Base-by-base conservation (phyloP, 78 protist genomes). In the Dictyostelium brefeldianum region DNA sequence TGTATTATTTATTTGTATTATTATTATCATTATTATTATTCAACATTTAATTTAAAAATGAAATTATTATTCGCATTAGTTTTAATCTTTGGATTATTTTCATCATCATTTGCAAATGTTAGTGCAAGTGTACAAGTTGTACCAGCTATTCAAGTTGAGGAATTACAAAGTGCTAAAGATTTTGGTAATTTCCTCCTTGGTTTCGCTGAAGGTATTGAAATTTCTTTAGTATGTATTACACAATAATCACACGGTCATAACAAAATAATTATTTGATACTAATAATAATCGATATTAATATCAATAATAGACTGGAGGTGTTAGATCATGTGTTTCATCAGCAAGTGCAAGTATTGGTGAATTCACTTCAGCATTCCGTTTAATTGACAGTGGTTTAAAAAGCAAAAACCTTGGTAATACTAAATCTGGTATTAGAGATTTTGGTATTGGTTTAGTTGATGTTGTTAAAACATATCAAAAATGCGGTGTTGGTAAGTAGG, bases 121-220 rank as follows among this genome's bases (percentile, higher is more conserved):
- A 12, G 3, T 31, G 48, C 27, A 31, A 10, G 31, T 14, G 17
- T 27, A 15, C 47, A 67, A 67, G 10, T 51, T 4, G 43, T 36
- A 36, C 43, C 43, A 36, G 70, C 31, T 3, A 11, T 36, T 4
- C 70, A 62, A 62, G 22, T 25, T 36, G 75, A 67, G 31, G 15
- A 51, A 8, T 67, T 67, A 67, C 79, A 71, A 71, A 27, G 77
- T 48, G 47, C 89, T 48, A 31, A n/a, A 25, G 89, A 81, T 20
- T 70, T 54, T 43, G 90, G 90, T 17, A 50, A 67, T 5, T 83
- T 83, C 12, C 15, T 57, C 7, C 0, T 83, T 0, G 90, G 90
- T 25, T 27, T 83, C 41, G 54, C 75, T 10, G 90, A 83, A 25
- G 90, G 90, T 83, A 31, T 83, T 8, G 81, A 83, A n/a, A 70